phyloP scores from a whole-genome alignment of 345 rosid species.

The Pistacia integerrima region DNA sequence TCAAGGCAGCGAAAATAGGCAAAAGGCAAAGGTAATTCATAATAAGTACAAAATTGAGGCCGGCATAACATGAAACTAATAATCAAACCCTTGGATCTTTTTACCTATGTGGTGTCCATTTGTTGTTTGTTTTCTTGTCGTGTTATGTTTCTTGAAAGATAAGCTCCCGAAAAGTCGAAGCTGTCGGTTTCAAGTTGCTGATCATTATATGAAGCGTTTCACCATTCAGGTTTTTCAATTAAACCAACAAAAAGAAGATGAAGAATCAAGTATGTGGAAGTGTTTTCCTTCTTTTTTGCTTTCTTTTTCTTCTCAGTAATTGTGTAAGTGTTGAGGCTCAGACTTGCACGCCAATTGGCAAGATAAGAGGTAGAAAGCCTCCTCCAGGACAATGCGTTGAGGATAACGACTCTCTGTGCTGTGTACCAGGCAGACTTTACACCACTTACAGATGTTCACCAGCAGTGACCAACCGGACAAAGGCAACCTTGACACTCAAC shows the following conservation, averaged over 20 bases:
- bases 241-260: background rate
- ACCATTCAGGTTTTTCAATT: background rate
- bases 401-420: constrained; percentile 31
- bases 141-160: background rate
- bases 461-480: constrained; percentile 17
- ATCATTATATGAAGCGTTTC: background rate
- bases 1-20: background rate
- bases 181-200: background rate
- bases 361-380: constrained; percentile 29
- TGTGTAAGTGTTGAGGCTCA: background rate
- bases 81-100: background rate
- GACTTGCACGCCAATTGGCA: background rate
- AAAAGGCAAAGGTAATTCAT: background rate
- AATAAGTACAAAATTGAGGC: background rate
- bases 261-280: background rate
- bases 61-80: background rate
- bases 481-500: constrained; percentile 29
- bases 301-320: background rate
- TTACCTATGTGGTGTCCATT: background rate
- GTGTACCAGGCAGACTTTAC: constrained; percentile 28
- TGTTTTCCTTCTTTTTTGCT: background rate
- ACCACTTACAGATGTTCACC: constrained; percentile 26
- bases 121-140: background rate
- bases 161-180: background rate
- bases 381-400: constrained; percentile 35